Base-by-base conservation (phyloP, 208 protist genomes). In the Crithidia bombi region DNA sequence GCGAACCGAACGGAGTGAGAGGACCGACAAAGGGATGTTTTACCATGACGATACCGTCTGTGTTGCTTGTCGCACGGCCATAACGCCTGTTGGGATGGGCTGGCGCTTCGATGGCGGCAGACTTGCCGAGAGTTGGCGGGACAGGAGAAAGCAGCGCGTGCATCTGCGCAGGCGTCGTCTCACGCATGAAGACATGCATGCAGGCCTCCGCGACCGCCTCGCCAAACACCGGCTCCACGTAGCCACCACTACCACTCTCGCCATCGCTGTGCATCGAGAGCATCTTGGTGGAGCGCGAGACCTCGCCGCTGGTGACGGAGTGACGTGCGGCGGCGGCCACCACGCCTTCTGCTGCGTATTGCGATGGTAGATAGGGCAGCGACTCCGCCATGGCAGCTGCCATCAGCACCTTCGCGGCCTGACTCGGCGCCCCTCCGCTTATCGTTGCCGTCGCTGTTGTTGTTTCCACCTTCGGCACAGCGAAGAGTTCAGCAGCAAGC, bases 351-450 rank as follows among this genome's bases (percentile, higher is more conserved):
- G 54, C 21, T 19, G 43, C 58, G 71, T 66, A 76, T 32, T 47
- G 64, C 28, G 63, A 28, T 9, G 71, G 71, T 15, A 76, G 46
- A 30, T 61, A 76, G 32, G 71, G 63, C 10, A 76, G 43, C 36
- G 39, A 17, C 63, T 70, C 64, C 4, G 63, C 64, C 36, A 70
- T 32, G 11, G 71, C 61, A 26, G 54, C 50, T 17, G 71, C 71
- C 10, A 66, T 38, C 6, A 76, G 56, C 46, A 76, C 35, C 39
- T 54, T 65, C 44, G 44, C 59, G 17, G 25, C 35, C 25, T 50
- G 70, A 36, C 52, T 64, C 21, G 30, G 28, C 28, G 17, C 30
- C 62, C 7, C 17, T 12, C 28, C 15, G 3, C 26, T 17, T 7
- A 19, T 11, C 41, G 17, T n/a, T 21, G 11, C 43, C 28, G 39